A percentile compares a stretch with the other conserved stretches of the same genome.
phyloP scores from a whole-genome alignment of 768 basidiomycete species.

The Xanthoconium stramineum region DNA sequence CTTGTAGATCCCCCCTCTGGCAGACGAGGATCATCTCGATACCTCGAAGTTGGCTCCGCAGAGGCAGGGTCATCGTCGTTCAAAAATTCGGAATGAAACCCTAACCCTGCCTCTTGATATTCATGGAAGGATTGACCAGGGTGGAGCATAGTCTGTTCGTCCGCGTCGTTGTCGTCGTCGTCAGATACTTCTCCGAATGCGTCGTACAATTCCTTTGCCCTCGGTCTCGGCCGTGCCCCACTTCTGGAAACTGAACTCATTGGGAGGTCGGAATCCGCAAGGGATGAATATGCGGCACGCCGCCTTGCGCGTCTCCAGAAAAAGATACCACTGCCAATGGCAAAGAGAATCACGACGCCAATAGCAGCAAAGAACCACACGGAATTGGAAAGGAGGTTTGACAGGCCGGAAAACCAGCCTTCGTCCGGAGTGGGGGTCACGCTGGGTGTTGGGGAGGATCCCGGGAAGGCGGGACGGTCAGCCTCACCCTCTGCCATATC shows the following conservation, averaged over 20 bases:
- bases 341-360: constrained; percentile 76
- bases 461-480: constrained; percentile 65
- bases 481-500: constrained; percentile 78
- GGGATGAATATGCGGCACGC: constrained; percentile 50
- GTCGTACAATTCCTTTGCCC: constrained; percentile 91
- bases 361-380: constrained; percentile 90
- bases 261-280: constrained; percentile 67
- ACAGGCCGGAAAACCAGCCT: constrained; percentile 83
- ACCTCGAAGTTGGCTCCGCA: constrained; percentile 31
- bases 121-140: constrained; percentile 32
- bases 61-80: constrained; percentile 67
- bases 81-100: constrained; percentile 77
- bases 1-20: constrained; percentile 23
- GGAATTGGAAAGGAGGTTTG: constrained; percentile 66
- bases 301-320: constrained; percentile 65
- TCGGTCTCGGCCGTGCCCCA: constrained; percentile 35
- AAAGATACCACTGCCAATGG: constrained; percentile 64
- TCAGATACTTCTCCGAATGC: constrained; percentile 92
- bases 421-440: constrained; percentile 65
- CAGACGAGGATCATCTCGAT: constrained; percentile 53
- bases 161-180: constrained; percentile 65
- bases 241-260: constrained; percentile 66
- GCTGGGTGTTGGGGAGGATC: constrained; percentile 34
- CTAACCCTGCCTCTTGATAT: constrained; percentile 38
- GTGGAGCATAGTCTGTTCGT: constrained; percentile 68